phyloP scores from a whole-genome alignment of 352 stramenopile species.

The Phytophthora syringae region DNA sequence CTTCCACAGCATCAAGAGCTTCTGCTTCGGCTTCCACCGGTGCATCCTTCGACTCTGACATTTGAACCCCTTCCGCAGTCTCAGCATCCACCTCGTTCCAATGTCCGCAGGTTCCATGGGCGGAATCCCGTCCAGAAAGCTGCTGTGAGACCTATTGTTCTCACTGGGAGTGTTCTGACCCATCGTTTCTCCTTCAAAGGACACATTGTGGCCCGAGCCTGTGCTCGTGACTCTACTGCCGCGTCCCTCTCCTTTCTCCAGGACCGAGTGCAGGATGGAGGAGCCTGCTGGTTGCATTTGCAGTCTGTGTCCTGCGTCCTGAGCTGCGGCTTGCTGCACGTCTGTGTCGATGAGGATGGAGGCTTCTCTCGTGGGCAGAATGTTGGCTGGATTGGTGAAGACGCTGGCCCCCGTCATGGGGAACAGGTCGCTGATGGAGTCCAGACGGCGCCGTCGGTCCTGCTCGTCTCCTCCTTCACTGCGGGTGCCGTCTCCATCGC shows the following conservation, averaged over 20 bases:
- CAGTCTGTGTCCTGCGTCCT: conserved; percentile 27
- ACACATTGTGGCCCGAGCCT: conserved; percentile 27
- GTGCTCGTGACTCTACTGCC: conserved; percentile 27
- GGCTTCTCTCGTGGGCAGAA: conserved; percentile 74
- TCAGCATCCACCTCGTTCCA: conserved; percentile 19
- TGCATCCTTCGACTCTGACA: conserved; percentile 26
- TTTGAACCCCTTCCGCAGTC: conserved; percentile 31
- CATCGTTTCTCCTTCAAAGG: conserved; percentile 37
- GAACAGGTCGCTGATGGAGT: conserved; percentile 75
- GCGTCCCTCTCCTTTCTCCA: conserved; percentile 35
- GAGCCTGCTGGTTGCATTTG: conserved; percentile 22
- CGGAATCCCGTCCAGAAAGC: conserved; percentile 35
- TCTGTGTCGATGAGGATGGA: conserved; percentile 80
- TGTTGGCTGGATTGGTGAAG: conserved; percentile 80
- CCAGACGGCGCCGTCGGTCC: conserved; percentile 22
- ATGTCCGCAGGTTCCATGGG: conserved; percentile 35
- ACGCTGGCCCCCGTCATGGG: conserved; percentile 61
- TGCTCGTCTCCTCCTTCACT: conserved; percentile 16
- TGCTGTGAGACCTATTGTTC: conserved; percentile 31
- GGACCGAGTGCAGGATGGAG: conserved; percentile 34
- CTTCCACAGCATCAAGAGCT: conserved; percentile 51
- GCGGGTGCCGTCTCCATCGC: conserved; percentile 21
- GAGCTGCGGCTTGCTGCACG: conserved; percentile 42
- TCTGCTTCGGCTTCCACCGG: conserved; percentile 29
- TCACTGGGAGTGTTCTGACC: conserved; percentile 42